Percentiles rank a stretch among this genome's conserved stretches.
These are phyloP conservation scores for Corymbia calophylla DNA, from an alignment of 441 rosid genomes.

Conservation along the genomic window DNA sequence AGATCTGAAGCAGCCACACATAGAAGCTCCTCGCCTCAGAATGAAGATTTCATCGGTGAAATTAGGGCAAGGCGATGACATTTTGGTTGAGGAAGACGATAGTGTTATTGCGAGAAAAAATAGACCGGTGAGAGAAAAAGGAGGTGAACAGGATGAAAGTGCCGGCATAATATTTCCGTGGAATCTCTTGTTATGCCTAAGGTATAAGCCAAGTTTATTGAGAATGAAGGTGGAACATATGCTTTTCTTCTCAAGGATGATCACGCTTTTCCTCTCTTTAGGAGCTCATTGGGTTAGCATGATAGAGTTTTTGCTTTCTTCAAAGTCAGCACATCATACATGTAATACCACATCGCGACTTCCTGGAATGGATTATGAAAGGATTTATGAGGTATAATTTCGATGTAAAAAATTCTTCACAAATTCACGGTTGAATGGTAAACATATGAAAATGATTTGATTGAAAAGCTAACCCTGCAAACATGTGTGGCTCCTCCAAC, in stretches of 20 bases:
- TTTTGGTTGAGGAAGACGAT: not conserved
- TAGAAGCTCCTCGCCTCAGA: not conserved
- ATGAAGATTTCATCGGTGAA: not conserved
- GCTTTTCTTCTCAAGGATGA: not conserved
- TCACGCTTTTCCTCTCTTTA: not conserved
- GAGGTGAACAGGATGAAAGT: not conserved
- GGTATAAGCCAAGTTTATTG: not conserved
- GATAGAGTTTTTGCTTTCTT: not conserved
- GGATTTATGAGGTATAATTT: not conserved
- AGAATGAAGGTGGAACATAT: not conserved
- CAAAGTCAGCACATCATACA: not conserved
- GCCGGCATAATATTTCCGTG: not conserved
- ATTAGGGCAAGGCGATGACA: not conserved
- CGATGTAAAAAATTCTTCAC: not conserved
- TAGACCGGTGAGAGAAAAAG: not conserved
- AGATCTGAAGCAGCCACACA: constrained; percentile 22
- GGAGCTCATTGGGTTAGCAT: not conserved
- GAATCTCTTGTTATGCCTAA: not conserved
- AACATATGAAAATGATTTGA: not conserved
- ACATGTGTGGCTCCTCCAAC: not conserved
- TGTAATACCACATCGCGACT: not conserved
- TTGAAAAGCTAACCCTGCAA: not conserved
- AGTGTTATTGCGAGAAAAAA: not conserved
- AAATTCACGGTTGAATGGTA: not conserved
- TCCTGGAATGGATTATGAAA: not conserved